These are phyloP conservation scores for Acarospora socialis DNA, from an alignment of 2,329 filamentous ascomycete species.

Conservation along the genomic window DNA sequence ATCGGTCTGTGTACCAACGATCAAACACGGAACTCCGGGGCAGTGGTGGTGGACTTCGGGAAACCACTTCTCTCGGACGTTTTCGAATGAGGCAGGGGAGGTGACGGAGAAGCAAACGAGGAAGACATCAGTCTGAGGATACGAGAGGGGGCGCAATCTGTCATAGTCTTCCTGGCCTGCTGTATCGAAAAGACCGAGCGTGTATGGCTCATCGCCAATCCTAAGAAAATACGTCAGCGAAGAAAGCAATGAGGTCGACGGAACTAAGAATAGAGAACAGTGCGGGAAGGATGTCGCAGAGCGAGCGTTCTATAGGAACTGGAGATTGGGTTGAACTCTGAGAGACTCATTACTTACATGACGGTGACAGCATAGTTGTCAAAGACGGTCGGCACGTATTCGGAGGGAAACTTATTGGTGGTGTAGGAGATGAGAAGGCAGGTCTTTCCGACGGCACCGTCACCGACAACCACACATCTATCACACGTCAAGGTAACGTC, in stretches of 20 bases:
- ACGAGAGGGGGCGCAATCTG: slow-evolving; percentile 86
- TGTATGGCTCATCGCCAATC: slow-evolving; percentile 98
- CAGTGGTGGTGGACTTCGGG: slow-evolving; percentile 98
- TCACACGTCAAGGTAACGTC: slow-evolving; percentile 11
- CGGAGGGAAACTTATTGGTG: slow-evolving; percentile 98
- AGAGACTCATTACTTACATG: slow-evolving; percentile 55
- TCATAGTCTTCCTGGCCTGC: slow-evolving; percentile 99
- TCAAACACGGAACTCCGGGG: slow-evolving; percentile 90
- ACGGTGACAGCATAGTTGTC: slow-evolving; percentile 99
- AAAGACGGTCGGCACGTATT: slow-evolving; percentile 99
- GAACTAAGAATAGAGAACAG: too few species aligned
- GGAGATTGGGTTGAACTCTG: slow-evolving; percentile 2
- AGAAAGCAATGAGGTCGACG: slow-evolving; percentile 1
- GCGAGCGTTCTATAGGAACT: slow-evolving; percentile 3
- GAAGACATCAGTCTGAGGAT: slow-evolving; percentile 97
- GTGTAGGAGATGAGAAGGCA: slow-evolving; percentile 98
- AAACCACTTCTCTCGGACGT: slow-evolving; percentile 98
- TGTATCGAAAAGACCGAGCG: slow-evolving; percentile 92
- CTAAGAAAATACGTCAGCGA: slow-evolving; percentile 37
- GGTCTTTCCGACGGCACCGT: slow-evolving; percentile 98
- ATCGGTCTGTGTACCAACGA: slow-evolving; percentile 96
- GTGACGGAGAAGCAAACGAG: slow-evolving; percentile 98
- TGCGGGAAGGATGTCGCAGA: too few species aligned
- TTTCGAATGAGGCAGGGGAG: slow-evolving; percentile 94
- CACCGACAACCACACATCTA: slow-evolving; percentile 97